Conservation (phyloP, 805 yeast genomes). For the Candida ortonii region DNA sequence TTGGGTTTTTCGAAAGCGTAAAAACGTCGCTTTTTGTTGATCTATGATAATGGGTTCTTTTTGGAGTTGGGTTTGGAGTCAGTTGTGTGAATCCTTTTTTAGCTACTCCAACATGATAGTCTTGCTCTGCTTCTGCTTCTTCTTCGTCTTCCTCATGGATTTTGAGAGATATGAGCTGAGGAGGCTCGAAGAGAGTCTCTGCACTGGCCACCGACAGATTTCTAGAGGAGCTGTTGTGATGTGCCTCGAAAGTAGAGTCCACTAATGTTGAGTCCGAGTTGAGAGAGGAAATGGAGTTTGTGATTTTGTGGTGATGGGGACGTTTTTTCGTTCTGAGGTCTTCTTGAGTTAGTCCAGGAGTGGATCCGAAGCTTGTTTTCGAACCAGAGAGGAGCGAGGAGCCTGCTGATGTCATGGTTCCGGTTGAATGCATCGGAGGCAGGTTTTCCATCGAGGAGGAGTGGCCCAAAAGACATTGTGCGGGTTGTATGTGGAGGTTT, state of each 20-base stretch:
- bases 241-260: slow-evolving; percentile 7
- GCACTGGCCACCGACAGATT: slow-evolving; percentile 20
- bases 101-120: slow-evolving; percentile 1
- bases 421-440: too few relatives aligned
- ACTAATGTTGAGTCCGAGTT: slow-evolving; percentile 22
- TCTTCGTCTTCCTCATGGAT: slow-evolving; percentile 23
- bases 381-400: too few relatives aligned
- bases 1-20: slow-evolving; percentile 1
- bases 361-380: slow-evolving; percentile 4
- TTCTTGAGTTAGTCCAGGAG: slow-evolving; percentile 4
- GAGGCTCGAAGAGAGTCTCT: slow-evolving; percentile 22
- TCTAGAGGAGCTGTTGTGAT: slow-evolving; percentile 3
- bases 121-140: slow-evolving; percentile 2
- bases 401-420: too few relatives aligned
- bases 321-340: too few relatives aligned
- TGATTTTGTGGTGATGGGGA: slow-evolving; percentile 20
- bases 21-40: slow-evolving; percentile 20
- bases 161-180: slow-evolving; percentile 14
- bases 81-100: slow-evolving; percentile 9
- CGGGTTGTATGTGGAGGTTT: too few relatives aligned
- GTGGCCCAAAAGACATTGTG: slow-evolving; percentile 5
- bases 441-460: slow-evolving; percentile 1
- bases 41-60: slow-evolving; percentile 16
- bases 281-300: slow-evolving; percentile 22
- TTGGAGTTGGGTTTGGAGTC: slow-evolving; percentile 10